Conservation (phyloP, 1,284 basidiomycete species). For the Boletellus sp. region DNA sequence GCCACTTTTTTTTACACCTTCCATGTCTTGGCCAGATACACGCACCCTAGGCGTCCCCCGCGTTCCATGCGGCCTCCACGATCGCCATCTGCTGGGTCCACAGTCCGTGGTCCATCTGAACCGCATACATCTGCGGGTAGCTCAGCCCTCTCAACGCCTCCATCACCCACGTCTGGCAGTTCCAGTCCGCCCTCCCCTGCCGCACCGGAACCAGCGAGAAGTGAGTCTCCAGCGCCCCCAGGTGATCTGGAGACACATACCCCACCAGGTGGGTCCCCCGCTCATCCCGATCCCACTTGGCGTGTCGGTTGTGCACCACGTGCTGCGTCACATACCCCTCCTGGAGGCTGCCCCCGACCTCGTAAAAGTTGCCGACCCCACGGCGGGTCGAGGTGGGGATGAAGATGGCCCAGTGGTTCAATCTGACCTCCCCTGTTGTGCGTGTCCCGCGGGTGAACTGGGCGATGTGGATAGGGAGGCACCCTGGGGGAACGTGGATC, state of each 20-base stretch:
- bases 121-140: constrained; percentile 8
- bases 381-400: constrained; percentile 20
- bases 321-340: constrained; percentile 12
- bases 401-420: constrained; percentile 26
- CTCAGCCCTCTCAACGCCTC: constrained; percentile 13
- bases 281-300: constrained; percentile 14
- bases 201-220: constrained; percentile 13
- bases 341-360: constrained; percentile 15
- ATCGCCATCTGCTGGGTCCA: constrained; percentile 11
- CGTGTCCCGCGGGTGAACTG: constrained; percentile 15
- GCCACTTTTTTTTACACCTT: not conserved
- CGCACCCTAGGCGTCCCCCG: constrained; percentile 10
- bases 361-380: constrained; percentile 23
- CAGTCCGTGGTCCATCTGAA: constrained; percentile 13
- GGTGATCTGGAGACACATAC: constrained; percentile 2
- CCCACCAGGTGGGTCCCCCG: constrained; percentile 9
- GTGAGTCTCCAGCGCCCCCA: constrained; percentile 6
- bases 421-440: not conserved
- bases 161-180: constrained; percentile 21
- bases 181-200: constrained; percentile 15
- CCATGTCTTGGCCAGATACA: not conserved
- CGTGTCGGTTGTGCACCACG: constrained; percentile 8
- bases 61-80: constrained; percentile 18
- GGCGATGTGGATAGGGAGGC: constrained; percentile 16
- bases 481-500: constrained; percentile 9